Conservation (phyloP, 202 grass and related monocot genomes). For the Zizania palustris region DNA sequence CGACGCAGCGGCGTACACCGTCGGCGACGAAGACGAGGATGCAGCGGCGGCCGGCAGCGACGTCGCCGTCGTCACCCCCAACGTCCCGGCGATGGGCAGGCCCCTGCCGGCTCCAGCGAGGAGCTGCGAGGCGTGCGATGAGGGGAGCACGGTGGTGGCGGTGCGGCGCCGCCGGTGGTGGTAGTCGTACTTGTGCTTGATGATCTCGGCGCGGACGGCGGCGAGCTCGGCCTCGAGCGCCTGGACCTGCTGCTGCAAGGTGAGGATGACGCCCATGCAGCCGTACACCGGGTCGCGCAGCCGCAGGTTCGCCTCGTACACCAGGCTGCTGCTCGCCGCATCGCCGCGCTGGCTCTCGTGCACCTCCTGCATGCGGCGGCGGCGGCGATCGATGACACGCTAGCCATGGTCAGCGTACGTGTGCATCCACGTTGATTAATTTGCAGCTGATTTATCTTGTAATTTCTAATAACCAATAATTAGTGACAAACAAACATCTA, state of each 20-base stretch:
- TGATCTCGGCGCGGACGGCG: conserved; percentile 65
- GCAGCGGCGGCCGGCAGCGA: not conserved
- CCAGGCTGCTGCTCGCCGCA: conserved; percentile 84
- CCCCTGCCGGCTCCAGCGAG: conserved; percentile 44
- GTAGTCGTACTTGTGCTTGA: conserved; percentile 66
- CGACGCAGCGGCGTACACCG: conserved; percentile 76
- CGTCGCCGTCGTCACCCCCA: conserved; percentile 12
- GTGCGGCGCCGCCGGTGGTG: not conserved
- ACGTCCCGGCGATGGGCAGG: conserved; percentile 23
- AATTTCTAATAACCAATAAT: no score
- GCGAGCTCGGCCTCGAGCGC: conserved; percentile 76
- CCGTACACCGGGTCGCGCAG: conserved; percentile 87
- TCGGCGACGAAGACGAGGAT: conserved; percentile 57
- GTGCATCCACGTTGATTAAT: not conserved
- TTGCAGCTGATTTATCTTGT: no score
- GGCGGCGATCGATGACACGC: no score
- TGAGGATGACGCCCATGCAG: conserved; percentile 86
- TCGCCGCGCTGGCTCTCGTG: conserved; percentile 84
- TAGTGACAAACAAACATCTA: no score
- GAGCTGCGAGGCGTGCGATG: conserved; percentile 62
- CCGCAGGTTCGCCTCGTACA: conserved; percentile 90
- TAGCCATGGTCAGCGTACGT: conserved; percentile 12
- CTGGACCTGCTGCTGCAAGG: conserved; percentile 86
- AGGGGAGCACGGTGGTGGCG: conserved; percentile 51
- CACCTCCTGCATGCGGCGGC: conserved; percentile 63